Evolutionary conservation across 2,329 filamentous ascomycete genomes (phyloP), one percentile per base, ranked within the genome.

Genomic region (Neofusicoccum laricinum): DNA sequence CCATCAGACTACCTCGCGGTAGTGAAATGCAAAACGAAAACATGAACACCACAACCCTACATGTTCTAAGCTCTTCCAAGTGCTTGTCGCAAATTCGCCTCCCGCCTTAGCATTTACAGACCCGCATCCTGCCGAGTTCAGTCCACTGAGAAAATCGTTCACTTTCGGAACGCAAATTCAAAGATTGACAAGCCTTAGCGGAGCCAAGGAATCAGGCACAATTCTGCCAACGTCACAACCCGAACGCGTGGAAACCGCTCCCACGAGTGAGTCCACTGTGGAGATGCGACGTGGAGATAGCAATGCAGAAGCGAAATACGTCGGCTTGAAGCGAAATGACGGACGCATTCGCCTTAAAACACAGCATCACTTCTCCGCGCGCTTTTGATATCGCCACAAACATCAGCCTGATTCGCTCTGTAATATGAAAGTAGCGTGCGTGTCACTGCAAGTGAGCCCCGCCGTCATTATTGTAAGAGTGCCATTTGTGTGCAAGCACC

Each of bases 21-120:
- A 61, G 63, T 48, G 41, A 64, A 59, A 57, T 51, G 50, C 49
- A 57, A 64, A 59, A 64, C 55, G 46, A 51, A 64, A 61, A 61
- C 58, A 63, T 63, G 61, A 63, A 63, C 61, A 64, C 62, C 62
- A 58, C 62, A 58, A 40, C 34, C 15, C 34, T 12, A 14, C 41
- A 15, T 48, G 8, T 21, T 19, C 15, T 15, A 3, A 21, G 15
- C 19, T 59, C 10, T 10, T 30, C 6, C n/a, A 38, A 58, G 21
- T 32, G 53, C 15, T 17, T 17, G 21, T 4, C 19, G 12, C 6
- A 25, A n/a, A n/a, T n/a, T n/a, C n/a, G n/a, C n/a, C n/a, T n/a
- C n/a, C n/a, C n/a, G n/a, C 12, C 15, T 25, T 1, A 11, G 19
- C 46, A 1, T 32, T 32, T 21, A 30, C 36, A 30, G 4, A 30